phyloP scores from a whole-genome alignment of 768 basidiomycete species.

The Lentinus brumalis region DNA sequence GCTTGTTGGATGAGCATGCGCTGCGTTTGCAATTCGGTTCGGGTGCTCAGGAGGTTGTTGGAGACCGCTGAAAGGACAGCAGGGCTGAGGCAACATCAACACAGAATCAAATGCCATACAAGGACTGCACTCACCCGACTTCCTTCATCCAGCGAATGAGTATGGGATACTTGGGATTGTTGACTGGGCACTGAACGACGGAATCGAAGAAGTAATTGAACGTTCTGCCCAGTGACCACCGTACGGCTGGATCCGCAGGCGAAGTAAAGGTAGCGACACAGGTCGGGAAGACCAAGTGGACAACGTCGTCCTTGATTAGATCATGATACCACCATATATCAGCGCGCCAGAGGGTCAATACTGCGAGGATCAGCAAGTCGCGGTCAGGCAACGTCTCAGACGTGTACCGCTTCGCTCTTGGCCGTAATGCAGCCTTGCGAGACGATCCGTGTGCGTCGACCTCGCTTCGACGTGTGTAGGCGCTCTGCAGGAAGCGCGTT shows the following conservation, averaged over 20 bases:
- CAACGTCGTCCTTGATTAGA: conserved; percentile 41
- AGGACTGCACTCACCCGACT: conserved; percentile 42
- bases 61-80: conserved; percentile 47
- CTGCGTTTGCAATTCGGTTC: conserved; percentile 62
- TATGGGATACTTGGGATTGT: conserved; percentile 42
- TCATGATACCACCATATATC: conserved; percentile 56
- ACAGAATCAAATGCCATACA: not conserved
- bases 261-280: conserved; percentile 61
- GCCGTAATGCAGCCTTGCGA: conserved; percentile 55
- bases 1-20: conserved; percentile 69
- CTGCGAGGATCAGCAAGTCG: conserved; percentile 68
- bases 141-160: conserved; percentile 45
- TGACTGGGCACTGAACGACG: conserved; percentile 44
- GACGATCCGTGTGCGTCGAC: conserved; percentile 57
- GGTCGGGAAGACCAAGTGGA: conserved; percentile 49
- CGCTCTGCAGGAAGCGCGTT: conserved; percentile 10
- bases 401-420: conserved; percentile 60
- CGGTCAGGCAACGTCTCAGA: conserved; percentile 64
- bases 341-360: conserved; percentile 70
- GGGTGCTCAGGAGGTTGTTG: conserved; percentile 58
- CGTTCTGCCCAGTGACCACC: conserved; percentile 57
- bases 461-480: conserved; percentile 56
- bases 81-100: conserved; percentile 20
- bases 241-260: conserved; percentile 63
- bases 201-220: conserved; percentile 47